Evolutionary conservation across 768 basidiomycete genomes (phyloP), one percentile per base, ranked within the genome.

Genomic region (Pleurotus djamor): DNA sequence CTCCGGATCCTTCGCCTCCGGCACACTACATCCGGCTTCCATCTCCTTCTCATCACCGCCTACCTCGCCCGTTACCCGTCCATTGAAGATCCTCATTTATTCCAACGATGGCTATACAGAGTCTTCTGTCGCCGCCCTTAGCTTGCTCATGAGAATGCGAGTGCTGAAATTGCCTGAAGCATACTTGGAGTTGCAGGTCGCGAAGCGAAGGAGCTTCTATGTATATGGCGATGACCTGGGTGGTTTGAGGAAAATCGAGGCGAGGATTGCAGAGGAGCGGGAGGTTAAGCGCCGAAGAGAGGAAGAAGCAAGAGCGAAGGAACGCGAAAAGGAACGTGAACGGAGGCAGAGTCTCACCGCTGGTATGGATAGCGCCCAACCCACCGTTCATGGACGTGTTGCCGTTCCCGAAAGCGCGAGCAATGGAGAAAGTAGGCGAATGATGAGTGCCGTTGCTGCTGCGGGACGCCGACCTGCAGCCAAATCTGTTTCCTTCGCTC

Each of bases 41-140:
- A 34, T 60, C 35, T 58, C 62, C 43, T 48, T 67, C 66, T 47
- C 63, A 68, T 60, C 63, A 41, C 60, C 60, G 48, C 63, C 69
- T 33, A 57, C 64, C 45, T 14, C 58, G 41, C 65, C 50, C 52
- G 63, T 58, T 45, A 82, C 83, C 33, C 78, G 81, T 34, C 90
- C 89, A 4, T 75, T 87, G 57, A 92, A 92, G 68, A 75, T 95
- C 57, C 80, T 95, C 61, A 71, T 95, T 33, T 91, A 93, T 71
- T 90, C 88, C 14, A 83, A 88, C 14, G 94, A 96, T 69, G 94
- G 92, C 51, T 94, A 96, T 76, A 98, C 96, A 21, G 96, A 98
- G 72, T 91, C 92, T 8, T 91, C 89, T 28, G 86, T 96, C 5
- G 86, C 94, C 55, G 95, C 94, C 17, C 79, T 98, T 56, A 85